These are phyloP conservation scores for Quercus phellos DNA, from an alignment of 331 rosid genomes.

Conservation along the genomic window DNA sequence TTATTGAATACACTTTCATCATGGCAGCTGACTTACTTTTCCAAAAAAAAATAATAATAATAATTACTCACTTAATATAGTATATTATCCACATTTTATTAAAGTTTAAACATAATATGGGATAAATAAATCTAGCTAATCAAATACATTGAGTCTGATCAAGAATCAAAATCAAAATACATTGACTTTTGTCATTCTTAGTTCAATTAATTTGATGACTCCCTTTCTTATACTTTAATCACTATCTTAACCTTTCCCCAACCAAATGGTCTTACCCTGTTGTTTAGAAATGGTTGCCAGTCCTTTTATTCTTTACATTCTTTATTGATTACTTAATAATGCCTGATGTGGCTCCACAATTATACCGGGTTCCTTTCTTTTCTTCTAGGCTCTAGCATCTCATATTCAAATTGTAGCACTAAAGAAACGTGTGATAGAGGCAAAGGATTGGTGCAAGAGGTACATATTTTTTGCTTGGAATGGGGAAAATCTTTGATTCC, in stretches of 20 bases:
- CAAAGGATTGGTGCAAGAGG: not conserved
- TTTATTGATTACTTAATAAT: not conserved
- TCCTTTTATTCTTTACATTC: not conserved
- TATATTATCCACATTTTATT: not conserved
- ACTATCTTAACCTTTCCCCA: not conserved
- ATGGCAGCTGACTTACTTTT: not conserved
- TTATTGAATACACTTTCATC: not conserved
- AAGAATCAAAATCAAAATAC: not conserved
- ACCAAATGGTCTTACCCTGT: not conserved
- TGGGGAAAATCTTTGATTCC: slow-evolving; percentile 6
- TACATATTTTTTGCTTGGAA: not conserved
- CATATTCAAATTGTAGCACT: not conserved
- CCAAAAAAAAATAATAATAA: not conserved
- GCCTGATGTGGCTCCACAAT: not conserved
- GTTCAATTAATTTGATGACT: not conserved
- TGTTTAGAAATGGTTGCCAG: not conserved
- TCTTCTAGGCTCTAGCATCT: not conserved
- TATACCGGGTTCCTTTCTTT: not conserved
- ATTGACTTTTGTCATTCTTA: not conserved
- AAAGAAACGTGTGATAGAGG: not conserved
- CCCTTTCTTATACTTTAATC: not conserved
- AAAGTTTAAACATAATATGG: not conserved
- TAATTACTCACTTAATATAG: not conserved
- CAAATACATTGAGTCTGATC: not conserved
- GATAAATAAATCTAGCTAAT: not conserved